Evolutionary conservation across 2,329 filamentous ascomycete genomes (phyloP).

Genomic region (Talaromyces atroroseus): DNA sequence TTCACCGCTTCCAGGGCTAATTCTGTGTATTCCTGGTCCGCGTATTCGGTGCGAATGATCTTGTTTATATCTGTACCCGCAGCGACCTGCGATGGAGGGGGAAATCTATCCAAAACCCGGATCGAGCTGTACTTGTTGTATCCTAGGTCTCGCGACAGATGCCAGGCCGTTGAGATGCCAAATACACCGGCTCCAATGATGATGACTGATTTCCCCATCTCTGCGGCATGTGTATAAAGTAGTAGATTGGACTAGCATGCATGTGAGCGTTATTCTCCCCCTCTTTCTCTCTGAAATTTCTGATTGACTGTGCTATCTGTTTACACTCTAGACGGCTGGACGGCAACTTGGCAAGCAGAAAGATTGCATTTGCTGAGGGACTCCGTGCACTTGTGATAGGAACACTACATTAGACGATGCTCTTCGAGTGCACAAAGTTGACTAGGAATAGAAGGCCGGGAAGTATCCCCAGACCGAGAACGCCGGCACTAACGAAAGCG

Average conservation of each 20-base stretch:
- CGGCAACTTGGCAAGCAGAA: no score
- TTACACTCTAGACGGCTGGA: no score
- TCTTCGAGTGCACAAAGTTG: no score
- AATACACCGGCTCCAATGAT: neutral
- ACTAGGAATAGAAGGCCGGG: no score
- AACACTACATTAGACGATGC: no score
- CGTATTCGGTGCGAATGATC: neutral
- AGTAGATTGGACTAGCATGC: neutral
- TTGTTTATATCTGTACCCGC: neutral
- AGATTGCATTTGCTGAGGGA: no score
- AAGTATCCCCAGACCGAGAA: no score
- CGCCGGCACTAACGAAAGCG: no score
- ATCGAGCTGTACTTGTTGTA: neutral
- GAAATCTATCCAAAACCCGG: neutral
- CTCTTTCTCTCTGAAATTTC: no score
- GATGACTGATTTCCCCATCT: neutral
- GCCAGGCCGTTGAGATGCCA: neutral
- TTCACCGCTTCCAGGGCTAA: neutral
- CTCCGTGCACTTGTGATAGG: no score
- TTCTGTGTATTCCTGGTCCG: neutral
- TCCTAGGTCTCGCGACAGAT: neutral
- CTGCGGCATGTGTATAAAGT: neutral
- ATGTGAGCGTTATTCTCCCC: no score
- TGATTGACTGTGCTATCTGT: no score
- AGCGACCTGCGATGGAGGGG: neutral